Evolutionary conservation across 768 basidiomycete species (phyloP).

Genomic region (Mycena capillaripes): DNA sequence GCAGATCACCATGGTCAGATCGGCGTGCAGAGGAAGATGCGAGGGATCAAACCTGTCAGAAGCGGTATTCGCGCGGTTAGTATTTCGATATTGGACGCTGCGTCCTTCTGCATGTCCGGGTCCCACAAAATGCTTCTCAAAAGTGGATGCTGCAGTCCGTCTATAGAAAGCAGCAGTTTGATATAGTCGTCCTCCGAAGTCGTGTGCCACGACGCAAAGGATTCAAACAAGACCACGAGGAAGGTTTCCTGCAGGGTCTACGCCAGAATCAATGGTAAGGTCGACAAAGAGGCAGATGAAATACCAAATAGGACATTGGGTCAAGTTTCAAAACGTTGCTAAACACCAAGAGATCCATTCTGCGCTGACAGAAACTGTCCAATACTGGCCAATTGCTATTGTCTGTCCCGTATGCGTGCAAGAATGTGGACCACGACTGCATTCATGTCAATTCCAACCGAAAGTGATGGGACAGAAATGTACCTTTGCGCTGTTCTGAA

Average conservation of each 20-base stretch:
- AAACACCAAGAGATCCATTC: constrained; percentile 76
- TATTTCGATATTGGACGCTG: constrained; percentile 48
- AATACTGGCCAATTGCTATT: constrained; percentile 61
- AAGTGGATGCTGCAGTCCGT: constrained; percentile 67
- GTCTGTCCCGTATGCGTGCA: constrained; percentile 63
- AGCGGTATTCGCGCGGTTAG: constrained; percentile 46
- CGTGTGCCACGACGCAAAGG: constrained; percentile 60
- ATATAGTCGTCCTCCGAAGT: constrained; percentile 73
- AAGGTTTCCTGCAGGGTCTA: constrained; percentile 66
- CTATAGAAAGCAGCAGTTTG: constrained; percentile 69
- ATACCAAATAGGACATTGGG: constrained; percentile 65
- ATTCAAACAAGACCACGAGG: constrained; percentile 66
- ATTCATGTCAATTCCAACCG: constrained; percentile 8
- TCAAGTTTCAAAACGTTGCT: constrained; percentile 69
- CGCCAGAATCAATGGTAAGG: constrained; percentile 4
- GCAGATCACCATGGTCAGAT: constrained; percentile 18
- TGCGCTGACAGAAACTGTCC: constrained; percentile 63
- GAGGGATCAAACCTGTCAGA: constrained; percentile 9
- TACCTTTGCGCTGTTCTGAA: constrained; percentile 51
- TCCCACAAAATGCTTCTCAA: constrained; percentile 47
- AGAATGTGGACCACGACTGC: constrained; percentile 75
- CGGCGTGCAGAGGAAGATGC: constrained; percentile 27
- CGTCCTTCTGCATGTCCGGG: constrained; percentile 37
- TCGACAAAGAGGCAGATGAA: background rate
- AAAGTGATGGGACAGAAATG: constrained; percentile 17